Base-by-base conservation (phyloP, 345 rosid genomes). In the Cardamine resedifolia region DNA sequence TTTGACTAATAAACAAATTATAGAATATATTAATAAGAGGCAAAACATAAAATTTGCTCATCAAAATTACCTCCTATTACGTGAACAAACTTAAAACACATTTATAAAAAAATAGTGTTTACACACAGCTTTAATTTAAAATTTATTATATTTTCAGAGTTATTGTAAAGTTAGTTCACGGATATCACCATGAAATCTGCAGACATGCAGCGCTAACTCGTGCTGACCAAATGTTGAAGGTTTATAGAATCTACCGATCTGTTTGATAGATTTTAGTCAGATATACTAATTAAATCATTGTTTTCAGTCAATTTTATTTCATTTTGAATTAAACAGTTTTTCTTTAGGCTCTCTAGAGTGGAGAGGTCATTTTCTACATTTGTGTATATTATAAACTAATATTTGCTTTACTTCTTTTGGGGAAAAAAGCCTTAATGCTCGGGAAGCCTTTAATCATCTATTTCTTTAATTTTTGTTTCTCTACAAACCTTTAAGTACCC, bases 371-470 rank as follows among this genome's bases (percentile, higher is more conserved):
- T 36, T 58, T 48, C 60, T 27, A 49, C 43, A 50, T 58, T 14
- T 19, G 53, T 58, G 67, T 66, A 66, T 66, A 65, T 57, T 57
- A 34, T 34, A 64, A 47, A 31, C 36, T 52, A 31, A 33, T 10
- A 26, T 66, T 18, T 65, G 38, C 38, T 66, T 74, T 49, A 27
- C 66, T 66, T 66, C 77, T 74, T 66, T 58, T 58, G 59, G 52
- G 66, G 39, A 30, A 49, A 49, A 73, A 74, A 74, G 78, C 78
- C 73, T 74, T 59, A 74, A 74, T 60, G 78, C 51, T 67, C 56
- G 73, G 68, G 57, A 67, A 67, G 30, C 62, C 62, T 49, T 48
- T 66, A 65, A 64, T 34, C 38, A 38, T 74, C 53, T 24, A 2
- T 15, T 30, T 27, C n/a, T 7, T 63, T 12, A 39, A 11, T 39